Evolutionary conservation across 2,329 filamentous ascomycete species (phyloP).

Genomic region (Chaetoscypha palmicola): DNA sequence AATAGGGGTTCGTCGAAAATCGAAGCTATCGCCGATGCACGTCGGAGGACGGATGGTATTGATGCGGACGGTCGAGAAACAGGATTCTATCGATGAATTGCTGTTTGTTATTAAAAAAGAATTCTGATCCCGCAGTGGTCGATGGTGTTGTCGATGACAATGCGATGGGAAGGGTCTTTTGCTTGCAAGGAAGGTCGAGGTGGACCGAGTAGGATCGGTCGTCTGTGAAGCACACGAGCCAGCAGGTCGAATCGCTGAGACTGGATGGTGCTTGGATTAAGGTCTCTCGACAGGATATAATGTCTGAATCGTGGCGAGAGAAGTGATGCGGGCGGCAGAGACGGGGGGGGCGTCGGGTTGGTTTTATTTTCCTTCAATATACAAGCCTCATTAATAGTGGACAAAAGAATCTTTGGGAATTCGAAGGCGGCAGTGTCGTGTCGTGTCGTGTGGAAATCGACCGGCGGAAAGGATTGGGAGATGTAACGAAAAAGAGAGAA

Average conservation of each 20-base stretch:
- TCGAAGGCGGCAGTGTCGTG: constrained; percentile 2
- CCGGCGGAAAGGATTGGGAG: constrained; percentile 3
- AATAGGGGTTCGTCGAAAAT: too few relatives aligned
- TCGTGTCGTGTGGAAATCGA: neutral
- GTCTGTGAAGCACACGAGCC: constrained; percentile 23
- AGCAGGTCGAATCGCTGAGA: constrained; percentile 8
- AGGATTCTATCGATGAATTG: constrained; percentile 10
- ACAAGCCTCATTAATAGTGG: constrained; percentile 24
- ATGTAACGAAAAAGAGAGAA: too few relatives aligned
- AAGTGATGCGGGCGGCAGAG: too few relatives aligned
- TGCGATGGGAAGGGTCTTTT: constrained; percentile 14
- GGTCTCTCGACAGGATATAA: constrained; percentile 8
- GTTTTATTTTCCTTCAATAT: constrained; percentile 10
- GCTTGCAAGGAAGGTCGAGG: constrained; percentile 18
- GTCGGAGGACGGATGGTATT: constrained; percentile 7
- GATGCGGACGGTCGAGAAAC: neutral
- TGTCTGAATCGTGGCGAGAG: too few relatives aligned
- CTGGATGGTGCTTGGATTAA: constrained; percentile 22
- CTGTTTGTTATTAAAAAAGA: constrained; percentile 22
- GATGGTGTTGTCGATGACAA: constrained; percentile 18
- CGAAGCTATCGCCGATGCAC: too few relatives aligned
- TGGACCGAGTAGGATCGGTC: constrained; percentile 27
- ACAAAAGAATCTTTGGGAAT: neutral
- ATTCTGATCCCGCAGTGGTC: constrained; percentile 14
- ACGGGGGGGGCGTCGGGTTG: too few relatives aligned